phyloP scores from a whole-genome alignment of 768 basidiomycete genomes.

The Suillus placidus region DNA sequence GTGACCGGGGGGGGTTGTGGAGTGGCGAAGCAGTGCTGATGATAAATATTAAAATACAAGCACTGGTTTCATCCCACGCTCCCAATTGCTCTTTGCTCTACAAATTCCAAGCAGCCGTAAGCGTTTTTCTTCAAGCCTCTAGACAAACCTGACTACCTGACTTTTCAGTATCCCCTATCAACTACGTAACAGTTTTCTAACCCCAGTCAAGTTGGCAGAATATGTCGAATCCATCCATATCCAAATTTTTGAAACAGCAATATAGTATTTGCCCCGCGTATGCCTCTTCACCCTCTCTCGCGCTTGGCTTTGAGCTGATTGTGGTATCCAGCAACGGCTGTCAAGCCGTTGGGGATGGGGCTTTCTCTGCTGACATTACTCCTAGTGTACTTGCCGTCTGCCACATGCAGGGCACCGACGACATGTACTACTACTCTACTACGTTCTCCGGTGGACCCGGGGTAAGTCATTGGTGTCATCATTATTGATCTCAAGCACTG shows the following conservation, averaged over 20 bases:
- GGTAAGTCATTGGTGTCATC: constrained; percentile 48
- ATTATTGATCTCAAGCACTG: constrained; percentile 9
- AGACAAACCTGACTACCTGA: background rate
- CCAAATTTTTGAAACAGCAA: constrained; percentile 72
- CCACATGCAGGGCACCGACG: constrained; percentile 77
- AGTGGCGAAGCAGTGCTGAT: constrained; percentile 8
- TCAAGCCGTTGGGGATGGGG: constrained; percentile 98
- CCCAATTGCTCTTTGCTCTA: background rate
- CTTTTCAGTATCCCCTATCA: background rate
- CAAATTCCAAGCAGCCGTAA: background rate
- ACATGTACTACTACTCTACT: constrained; percentile 91
- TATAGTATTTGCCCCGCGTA: constrained; percentile 97
- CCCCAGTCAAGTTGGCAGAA: constrained; percentile 77
- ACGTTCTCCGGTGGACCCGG: constrained; percentile 93
- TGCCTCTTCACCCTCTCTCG: constrained; percentile 24
- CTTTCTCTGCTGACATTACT: constrained; percentile 74
- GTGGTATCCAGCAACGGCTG: constrained; percentile 76
- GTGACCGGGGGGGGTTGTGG: constrained; percentile 7
- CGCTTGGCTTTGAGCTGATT: constrained; percentile 19
- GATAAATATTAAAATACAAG: constrained; percentile 12
- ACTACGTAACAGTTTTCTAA: constrained; percentile 3
- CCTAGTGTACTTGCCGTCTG: constrained; percentile 85
- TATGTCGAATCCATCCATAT: constrained; percentile 77
- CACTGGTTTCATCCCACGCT: background rate
- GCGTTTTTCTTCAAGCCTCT: background rate